Evolutionary conservation across 208 protist species (phyloP).

Genomic region (Trypanosoma cruzi): DNA sequence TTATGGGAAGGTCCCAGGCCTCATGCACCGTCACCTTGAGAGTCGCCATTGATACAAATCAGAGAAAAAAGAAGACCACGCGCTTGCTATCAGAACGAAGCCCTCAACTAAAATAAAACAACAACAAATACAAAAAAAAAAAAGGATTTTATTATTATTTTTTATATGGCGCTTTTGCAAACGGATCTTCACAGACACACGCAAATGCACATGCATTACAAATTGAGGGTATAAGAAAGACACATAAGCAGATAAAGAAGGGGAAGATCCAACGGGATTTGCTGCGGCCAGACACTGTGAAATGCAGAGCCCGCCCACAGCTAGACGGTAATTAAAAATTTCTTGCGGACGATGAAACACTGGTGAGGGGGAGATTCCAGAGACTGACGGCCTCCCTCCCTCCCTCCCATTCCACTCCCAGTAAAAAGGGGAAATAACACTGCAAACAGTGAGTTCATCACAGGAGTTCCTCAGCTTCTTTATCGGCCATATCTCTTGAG

Average conservation of each 20-base stretch:
- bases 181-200: background rate
- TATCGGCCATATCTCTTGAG: background rate
- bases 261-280: background rate
- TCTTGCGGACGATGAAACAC: too few species aligned
- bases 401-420: too few species aligned
- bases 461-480: background rate
- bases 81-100: background rate
- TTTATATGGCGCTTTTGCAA: background rate
- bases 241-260: background rate
- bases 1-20: slow-evolving; percentile 91
- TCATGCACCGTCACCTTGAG: slow-evolving; percentile 91
- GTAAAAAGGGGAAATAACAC: too few species aligned
- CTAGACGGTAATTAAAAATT: too few species aligned
- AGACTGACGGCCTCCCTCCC: too few species aligned
- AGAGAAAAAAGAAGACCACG: too few species aligned
- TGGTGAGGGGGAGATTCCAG: too few species aligned
- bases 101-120: background rate
- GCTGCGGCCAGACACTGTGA: too few species aligned
- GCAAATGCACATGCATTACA: background rate
- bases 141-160: background rate
- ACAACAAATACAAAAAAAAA: background rate
- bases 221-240: background rate
- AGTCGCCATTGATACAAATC: slow-evolving; percentile 92
- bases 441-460: background rate
- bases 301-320: too few species aligned